Conservation (phyloP, 2,329 filamentous ascomycete genomes). For the Penicillium vulpinum region DNA sequence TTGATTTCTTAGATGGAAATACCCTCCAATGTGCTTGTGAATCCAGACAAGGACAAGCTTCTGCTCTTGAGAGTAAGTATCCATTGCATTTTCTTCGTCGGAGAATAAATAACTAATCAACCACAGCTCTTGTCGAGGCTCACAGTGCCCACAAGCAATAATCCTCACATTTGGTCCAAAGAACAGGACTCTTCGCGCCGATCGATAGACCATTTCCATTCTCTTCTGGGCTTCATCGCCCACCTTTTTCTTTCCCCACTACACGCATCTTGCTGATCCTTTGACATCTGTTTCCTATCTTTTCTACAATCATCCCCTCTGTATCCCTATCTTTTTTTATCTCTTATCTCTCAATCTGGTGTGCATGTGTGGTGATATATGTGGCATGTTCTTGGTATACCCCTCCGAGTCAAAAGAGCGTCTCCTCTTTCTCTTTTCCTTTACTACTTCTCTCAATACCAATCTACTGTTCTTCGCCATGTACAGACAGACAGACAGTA, state of each 20-base stretch:
- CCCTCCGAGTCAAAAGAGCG: conserved; percentile 26
- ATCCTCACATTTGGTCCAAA: not conserved
- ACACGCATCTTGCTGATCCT: conserved; percentile 7
- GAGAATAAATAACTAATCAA: conserved; percentile 15
- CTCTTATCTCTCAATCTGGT: conserved; percentile 10
- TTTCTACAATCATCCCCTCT: conserved; percentile 5
- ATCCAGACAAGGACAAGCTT: conserved; percentile 54
- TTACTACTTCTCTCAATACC: conserved; percentile 6
- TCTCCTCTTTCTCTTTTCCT: conserved; percentile 7
- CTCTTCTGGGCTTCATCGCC: not conserved
- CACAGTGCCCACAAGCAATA: conserved; percentile 37
- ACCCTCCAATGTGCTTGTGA: conserved; percentile 65
- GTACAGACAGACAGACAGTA: conserved; percentile 11
- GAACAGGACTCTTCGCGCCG: conserved; percentile 8
- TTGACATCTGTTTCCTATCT: conserved; percentile 12
- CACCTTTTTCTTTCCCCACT: not conserved
- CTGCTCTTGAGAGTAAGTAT: conserved; percentile 53
- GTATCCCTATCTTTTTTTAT: conserved; percentile 11
- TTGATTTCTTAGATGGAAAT: conserved; percentile 63
- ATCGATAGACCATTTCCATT: conserved; percentile 3
- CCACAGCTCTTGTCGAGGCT: conserved; percentile 44
- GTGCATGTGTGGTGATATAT: conserved; percentile 23
- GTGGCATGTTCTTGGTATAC: conserved; percentile 32
- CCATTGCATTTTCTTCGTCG: not conserved
- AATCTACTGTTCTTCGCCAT: conserved; percentile 8